A percentile compares a stretch with the other conserved stretches of the same genome.
Conservation (phyloP, 148 eudicot genomes). For the Amaranthus cruentus region DNA sequence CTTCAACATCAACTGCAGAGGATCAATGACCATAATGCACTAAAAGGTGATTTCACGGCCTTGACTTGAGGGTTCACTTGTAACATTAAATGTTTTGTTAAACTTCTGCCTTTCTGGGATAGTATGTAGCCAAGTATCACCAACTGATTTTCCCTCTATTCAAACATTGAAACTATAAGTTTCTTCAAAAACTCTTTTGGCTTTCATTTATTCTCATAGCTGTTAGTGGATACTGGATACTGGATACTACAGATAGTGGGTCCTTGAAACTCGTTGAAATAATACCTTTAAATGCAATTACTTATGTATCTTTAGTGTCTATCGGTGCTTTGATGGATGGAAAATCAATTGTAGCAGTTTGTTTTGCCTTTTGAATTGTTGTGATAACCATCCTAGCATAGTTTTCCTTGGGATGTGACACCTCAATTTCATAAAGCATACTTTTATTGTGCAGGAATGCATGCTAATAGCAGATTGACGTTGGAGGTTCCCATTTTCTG, state of each 20-base stretch:
- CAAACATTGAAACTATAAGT: not conserved
- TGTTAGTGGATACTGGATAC: not conserved
- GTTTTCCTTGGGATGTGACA: not conserved
- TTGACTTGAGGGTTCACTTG: not conserved
- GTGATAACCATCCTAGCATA: slow-evolving; percentile 4
- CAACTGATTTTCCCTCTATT: not conserved
- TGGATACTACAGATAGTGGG: not conserved
- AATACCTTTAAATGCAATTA: not conserved
- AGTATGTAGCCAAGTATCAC: not conserved
- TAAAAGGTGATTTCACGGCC: slow-evolving; percentile 58
- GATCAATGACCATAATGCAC: slow-evolving; percentile 60
- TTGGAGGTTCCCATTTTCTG: slow-evolving; percentile 95
- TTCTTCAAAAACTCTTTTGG: not conserved
- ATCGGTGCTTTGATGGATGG: not conserved
- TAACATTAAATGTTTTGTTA: not conserved
- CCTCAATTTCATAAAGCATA: slow-evolving; percentile 10
- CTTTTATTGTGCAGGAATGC: slow-evolving; percentile 54
- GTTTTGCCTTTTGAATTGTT: not conserved
- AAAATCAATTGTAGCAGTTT: slow-evolving; percentile 1
- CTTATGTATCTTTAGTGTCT: not conserved
- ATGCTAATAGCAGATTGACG: slow-evolving; percentile 73
- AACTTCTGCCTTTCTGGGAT: not conserved
- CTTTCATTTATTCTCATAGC: not conserved
- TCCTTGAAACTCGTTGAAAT: not conserved
- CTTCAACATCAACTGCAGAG: slow-evolving; percentile 93